Conservation (phyloP, 1,284 basidiomycete species). For the Golubevia sp. region DNA sequence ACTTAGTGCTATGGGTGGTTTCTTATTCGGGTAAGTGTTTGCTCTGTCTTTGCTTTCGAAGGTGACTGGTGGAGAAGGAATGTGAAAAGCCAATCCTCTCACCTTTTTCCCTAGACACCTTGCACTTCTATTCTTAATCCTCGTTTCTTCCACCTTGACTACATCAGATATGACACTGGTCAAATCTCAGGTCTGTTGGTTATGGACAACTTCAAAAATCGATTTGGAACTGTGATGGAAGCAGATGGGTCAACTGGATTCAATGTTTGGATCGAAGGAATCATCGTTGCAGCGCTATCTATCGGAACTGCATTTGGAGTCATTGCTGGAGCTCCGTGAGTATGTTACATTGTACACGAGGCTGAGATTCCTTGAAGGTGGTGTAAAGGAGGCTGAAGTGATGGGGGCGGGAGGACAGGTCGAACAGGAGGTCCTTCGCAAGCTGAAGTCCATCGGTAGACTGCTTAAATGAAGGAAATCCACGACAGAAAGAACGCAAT, state of each 20-base stretch:
- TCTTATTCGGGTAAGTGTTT: slow-evolving; percentile 69
- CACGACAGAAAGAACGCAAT: no score
- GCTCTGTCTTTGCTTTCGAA: slow-evolving; percentile 1
- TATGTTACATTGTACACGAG: no score
- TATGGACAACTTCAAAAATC: slow-evolving; percentile 74
- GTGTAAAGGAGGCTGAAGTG: no score
- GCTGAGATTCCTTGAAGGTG: no score
- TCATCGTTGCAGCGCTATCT: slow-evolving; percentile 73
- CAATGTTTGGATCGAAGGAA: slow-evolving; percentile 62
- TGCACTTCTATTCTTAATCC: slow-evolving; percentile 5
- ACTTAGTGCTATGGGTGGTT: slow-evolving; percentile 77
- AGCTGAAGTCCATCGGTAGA: no score
- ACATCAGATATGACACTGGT: slow-evolving; percentile 70
- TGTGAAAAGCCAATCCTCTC: slow-evolving; percentile 20
- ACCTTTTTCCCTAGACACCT: slow-evolving; percentile 21
- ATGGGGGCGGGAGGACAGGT: no score
- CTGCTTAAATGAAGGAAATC: no score
- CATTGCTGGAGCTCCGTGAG: no score
- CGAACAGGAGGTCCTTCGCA: no score
- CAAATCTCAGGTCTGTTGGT: slow-evolving; percentile 77
- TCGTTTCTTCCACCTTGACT: slow-evolving; percentile 7
- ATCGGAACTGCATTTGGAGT: slow-evolving; percentile 43
- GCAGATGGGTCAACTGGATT: slow-evolving; percentile 39
- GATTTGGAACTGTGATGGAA: slow-evolving; percentile 67
- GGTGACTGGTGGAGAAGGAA: neutral